A percentile compares a stretch with the other conserved stretches of the same genome.
Evolutionary conservation across 129 eudicot species (phyloP).

Genomic region (Chrysanthemum seticuspe): DNA sequence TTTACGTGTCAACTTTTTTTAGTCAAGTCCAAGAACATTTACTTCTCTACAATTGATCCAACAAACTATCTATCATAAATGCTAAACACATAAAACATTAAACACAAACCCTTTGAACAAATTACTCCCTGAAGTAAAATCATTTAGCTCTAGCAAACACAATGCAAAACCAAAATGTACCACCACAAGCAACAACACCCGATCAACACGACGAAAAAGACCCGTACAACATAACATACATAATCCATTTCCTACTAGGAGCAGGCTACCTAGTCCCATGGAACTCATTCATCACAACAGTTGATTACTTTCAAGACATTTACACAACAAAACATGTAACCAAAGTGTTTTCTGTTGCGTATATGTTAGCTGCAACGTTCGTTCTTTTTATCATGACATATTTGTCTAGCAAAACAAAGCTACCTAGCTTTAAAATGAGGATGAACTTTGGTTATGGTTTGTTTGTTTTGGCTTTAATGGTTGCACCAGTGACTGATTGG

Average conservation of each 20-base stretch:
- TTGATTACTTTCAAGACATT: constrained; percentile 40
- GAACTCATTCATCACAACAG: constrained; percentile 39
- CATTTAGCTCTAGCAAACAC: constrained; percentile 12
- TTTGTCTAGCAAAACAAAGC: constrained; percentile 18
- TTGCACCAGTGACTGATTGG: constrained; percentile 33
- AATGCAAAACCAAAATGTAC: constrained; percentile 6
- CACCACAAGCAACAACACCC: neutral
- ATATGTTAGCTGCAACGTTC: constrained; percentile 2
- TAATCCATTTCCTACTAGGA: constrained; percentile 37
- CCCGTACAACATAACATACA: constrained; percentile 25
- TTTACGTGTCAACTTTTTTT: neutral
- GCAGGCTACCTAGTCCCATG: constrained; percentile 37
- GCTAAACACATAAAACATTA: neutral
- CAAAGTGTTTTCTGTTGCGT: constrained; percentile 35
- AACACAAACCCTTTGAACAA: constrained; percentile 5
- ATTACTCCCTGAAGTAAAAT: neutral
- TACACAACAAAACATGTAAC: constrained; percentile 28
- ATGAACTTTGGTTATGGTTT: constrained; percentile 33
- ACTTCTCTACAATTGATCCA: constrained; percentile 5
- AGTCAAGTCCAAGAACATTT: neutral
- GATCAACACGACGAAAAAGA: constrained; percentile 22
- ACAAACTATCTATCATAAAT: constrained; percentile 16
- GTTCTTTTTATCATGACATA: constrained; percentile 21
- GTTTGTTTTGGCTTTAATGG: constrained; percentile 27
- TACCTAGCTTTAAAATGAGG: constrained; percentile 23